phyloP scores from a whole-genome alignment of 305 asterid genomes.

The Euphrasia arctica region DNA sequence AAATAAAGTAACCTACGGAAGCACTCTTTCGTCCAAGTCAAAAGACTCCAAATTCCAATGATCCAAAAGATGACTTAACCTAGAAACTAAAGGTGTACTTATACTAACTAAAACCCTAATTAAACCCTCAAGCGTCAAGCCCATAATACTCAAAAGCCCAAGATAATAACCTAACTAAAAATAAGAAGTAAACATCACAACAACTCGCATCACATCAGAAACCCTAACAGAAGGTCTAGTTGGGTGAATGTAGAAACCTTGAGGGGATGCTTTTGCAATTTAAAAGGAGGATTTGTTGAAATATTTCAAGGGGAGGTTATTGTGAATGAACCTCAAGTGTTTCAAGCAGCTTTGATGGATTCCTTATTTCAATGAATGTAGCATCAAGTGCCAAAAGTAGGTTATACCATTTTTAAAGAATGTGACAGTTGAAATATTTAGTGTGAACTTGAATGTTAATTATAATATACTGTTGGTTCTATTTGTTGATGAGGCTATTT shows the following conservation, averaged over 20 bases:
- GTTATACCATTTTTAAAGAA: conserved; percentile 13
- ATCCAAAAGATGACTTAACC: too few species aligned
- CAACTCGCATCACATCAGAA: not conserved
- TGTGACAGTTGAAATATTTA: conserved; percentile 14
- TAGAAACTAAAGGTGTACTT: too few species aligned
- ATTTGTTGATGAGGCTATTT: conserved; percentile 1
- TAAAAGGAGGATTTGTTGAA: not conserved
- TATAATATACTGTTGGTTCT: not conserved
- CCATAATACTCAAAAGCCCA: too few species aligned
- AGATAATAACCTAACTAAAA: too few species aligned
- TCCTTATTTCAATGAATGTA: conserved; percentile 1
- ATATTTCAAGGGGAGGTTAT: conserved; percentile 16
- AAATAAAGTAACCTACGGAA: too few species aligned
- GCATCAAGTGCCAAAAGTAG: conserved; percentile 19
- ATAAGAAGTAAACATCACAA: too few species aligned
- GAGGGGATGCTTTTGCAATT: conserved; percentile 5
- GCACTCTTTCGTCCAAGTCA: too few species aligned
- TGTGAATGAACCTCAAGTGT: conserved; percentile 9
- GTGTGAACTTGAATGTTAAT: conserved; percentile 11
- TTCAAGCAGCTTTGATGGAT: conserved; percentile 1
- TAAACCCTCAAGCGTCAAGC: too few species aligned
- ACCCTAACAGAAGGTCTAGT: not conserved
- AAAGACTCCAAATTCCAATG: too few species aligned
- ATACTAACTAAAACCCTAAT: too few species aligned
- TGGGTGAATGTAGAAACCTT: not conserved